Evolutionary conservation across 192 early-diverging fungal genomes (phyloP), one percentile per base, ranked within the genome.

Genomic region (Backusella luteola): DNA sequence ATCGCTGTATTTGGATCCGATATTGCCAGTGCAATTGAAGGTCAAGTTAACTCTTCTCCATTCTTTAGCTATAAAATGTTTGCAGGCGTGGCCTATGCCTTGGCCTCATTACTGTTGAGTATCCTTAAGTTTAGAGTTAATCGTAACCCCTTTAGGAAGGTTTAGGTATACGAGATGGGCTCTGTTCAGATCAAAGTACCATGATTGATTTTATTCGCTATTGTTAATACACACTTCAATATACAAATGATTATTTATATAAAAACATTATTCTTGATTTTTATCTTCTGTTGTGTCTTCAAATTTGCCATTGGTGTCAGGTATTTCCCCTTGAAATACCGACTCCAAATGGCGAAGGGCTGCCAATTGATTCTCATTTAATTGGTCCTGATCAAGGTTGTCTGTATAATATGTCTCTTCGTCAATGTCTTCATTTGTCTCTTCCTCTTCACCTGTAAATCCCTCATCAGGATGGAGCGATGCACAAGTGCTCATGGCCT

Each of bases 401-500:
- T 76, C 69, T 26, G 74, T 44, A 34, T 71, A 66, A 36, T 56
- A 79, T 39, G 35, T 26, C 38, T 79, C 80, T 34, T 85, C 79
- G 56, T 21, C 69, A 63, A 26, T 80, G 8, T 79, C 85, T 14
- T 70, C 81, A 6, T 79, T 78, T 34, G 87, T 81, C 14, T 77
- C 81, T 0, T 82, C 83, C 14, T 84, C 77, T 3, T 84, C 83
- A 36, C 80, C 80, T 42, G 69, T 76, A 49, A 67, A 71, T 46
- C 84, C 83, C 46, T 84, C 82, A 74, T 93, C 91, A 34, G 90
- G 91, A 74, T 93, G 91, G 0, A 91, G 78, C 1, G 90, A 86
- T 3, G 89, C 90, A 75, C 91, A 93, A 34, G 88, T 82, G 1
- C 88, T 87, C 32, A 93, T 56, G 38, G 87, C 89, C 52, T 89